phyloP scores from a whole-genome alignment of 1,139 yeast genomes.

The Pichia sp. region DNA sequence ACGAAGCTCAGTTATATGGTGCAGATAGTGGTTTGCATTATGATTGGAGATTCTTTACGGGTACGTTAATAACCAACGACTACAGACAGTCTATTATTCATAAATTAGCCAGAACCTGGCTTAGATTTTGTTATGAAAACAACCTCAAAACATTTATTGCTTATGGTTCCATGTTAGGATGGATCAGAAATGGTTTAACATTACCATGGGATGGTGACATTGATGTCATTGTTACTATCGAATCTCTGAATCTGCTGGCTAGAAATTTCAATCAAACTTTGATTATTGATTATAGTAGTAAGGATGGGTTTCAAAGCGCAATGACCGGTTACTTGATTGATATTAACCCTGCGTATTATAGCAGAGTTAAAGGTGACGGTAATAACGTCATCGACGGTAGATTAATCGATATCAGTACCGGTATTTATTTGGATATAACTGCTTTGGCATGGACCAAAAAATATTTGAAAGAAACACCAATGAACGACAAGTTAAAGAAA shows the following conservation, averaged over 20 bases:
- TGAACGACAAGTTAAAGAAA: conserved; percentile 27
- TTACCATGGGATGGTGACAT: conserved; percentile 66
- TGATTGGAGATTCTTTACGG: conserved; percentile 44
- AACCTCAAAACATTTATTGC: conserved; percentile 55
- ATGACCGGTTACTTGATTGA: conserved; percentile 49
- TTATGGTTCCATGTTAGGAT: conserved; percentile 59
- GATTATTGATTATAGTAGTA: conserved; percentile 40
- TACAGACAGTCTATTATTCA: conserved; percentile 42
- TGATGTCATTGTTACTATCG: conserved; percentile 53
- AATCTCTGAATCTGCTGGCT: conserved; percentile 41
- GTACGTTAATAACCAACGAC: conserved; percentile 29
- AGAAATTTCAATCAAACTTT: conserved; percentile 46
- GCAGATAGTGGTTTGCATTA: conserved; percentile 34
- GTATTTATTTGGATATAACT: conserved; percentile 60
- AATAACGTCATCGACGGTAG: conserved; percentile 59
- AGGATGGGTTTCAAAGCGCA: conserved; percentile 34
- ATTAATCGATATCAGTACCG: conserved; percentile 53
- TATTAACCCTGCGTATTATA: conserved; percentile 42
- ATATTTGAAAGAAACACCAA: conserved; percentile 25
- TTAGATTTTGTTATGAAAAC: conserved; percentile 43
- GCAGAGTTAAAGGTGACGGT: conserved; percentile 38
- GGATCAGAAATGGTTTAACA: conserved; percentile 59
- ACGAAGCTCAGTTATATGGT: conserved; percentile 36
- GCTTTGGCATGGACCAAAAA: conserved; percentile 40
- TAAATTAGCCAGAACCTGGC: conserved; percentile 52